Evolutionary conservation across 345 rosid species (phyloP), one percentile per base, ranked within the genome.

Genomic region (Trapa bicornis): DNA sequence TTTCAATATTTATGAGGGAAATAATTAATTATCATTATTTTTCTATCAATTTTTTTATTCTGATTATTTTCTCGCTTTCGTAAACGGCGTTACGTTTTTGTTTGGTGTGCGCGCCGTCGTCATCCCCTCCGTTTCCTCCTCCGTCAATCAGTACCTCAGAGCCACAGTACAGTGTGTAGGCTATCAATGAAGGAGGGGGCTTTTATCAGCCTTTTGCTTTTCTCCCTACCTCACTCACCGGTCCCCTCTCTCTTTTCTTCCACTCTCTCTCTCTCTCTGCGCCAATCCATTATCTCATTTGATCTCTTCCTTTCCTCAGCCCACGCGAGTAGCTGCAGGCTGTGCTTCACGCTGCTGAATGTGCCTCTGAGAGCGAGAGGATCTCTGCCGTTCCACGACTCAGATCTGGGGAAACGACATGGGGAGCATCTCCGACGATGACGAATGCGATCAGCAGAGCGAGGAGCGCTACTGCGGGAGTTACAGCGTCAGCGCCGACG

Each of bases 401-500:
- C 29, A 12, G 60, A 45, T 61, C 42, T 29, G n/a, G 2, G 36
- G 37, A 15, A 38, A 13, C 47, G 47, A 9, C 56, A 85, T 90
- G 97, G 94, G 80, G 43, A 88, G 92, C 72, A 61, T 81, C 33
- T 87, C 95, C 0, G 96, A 89, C 60, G 92, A 89, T 29, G 84
- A 84, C 53, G 86, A 76, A 48, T 82, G 86, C 47, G 84, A 84
- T 61, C 80, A 70, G 80, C 82, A 63, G 79, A 88, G 97, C 70
- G 94, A 85, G 65, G 65, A 70, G 72, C 79, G 92, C 67, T 84
- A 89, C 66, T 84, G 89, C 79, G 97, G 97, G 8, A 91, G 96
- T 66, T 95, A 95, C 83, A 86, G 94, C 62, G 69, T 89, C 75
- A 91, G 99, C 74, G 97, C 97, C 61, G 99, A 95, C 75, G 81